Evolutionary conservation across 495 filamentous ascomycete genomes (phyloP).

Genomic region (Parathielavia hyrcaniae): DNA sequence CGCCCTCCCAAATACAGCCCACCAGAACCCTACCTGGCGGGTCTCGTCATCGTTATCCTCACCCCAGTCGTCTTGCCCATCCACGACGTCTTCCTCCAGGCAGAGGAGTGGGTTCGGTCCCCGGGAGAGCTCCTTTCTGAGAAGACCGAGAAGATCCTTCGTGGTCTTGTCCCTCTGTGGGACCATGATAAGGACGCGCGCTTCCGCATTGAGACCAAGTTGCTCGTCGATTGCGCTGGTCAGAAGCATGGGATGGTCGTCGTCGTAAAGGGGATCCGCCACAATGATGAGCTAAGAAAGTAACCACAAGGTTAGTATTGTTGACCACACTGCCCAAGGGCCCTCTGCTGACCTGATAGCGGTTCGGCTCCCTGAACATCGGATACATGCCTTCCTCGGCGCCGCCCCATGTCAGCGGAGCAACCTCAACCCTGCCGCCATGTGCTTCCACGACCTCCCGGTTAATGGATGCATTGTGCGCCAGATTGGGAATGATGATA

Average conservation of each 20-base stretch:
- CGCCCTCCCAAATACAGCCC: slow-evolving; percentile 37
- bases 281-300: slow-evolving; percentile 43
- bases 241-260: slow-evolving; percentile 42
- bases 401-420: slow-evolving; percentile 40
- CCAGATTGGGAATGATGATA: slow-evolving; percentile 41
- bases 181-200: slow-evolving; percentile 42
- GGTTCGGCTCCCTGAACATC: slow-evolving; percentile 31
- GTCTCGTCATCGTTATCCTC: slow-evolving; percentile 35
- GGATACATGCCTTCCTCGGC: slow-evolving; percentile 28
- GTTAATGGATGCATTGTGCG: slow-evolving; percentile 38
- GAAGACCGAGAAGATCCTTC: slow-evolving; percentile 26
- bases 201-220: slow-evolving; percentile 29
- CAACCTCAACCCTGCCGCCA: slow-evolving; percentile 36
- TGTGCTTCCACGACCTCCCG: slow-evolving; percentile 26
- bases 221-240: slow-evolving; percentile 39
- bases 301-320: neutral
- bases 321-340: neutral
- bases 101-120: slow-evolving; percentile 24
- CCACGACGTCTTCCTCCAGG: slow-evolving; percentile 32
- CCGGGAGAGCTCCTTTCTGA: slow-evolving; percentile 28
- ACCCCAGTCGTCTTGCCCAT: slow-evolving; percentile 45
- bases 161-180: slow-evolving; percentile 41
- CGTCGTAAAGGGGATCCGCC: slow-evolving; percentile 45
- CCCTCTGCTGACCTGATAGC: slow-evolving; percentile 33
- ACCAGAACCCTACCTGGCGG: slow-evolving; percentile 40